Evolutionary conservation across 176 grass and related monocot species (phyloP), one percentile per base, ranked within the genome.

Genomic region (Thinopyrum elongatum): DNA sequence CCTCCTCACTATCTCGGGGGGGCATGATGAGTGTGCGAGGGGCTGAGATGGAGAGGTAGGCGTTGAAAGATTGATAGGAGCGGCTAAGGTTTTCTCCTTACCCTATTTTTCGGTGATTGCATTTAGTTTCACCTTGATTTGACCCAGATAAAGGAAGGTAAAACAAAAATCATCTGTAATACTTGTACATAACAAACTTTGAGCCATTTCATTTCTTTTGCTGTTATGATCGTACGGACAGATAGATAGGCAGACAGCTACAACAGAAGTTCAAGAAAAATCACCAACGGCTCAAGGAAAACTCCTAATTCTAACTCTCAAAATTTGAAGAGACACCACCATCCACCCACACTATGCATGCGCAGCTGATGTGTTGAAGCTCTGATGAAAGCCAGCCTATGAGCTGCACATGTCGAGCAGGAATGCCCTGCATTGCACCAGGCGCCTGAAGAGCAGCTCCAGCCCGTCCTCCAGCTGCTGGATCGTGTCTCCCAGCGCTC

Each of bases 381-480:
- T 86, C 25, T 53, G 69, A 28, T n/a, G 13, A 22, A 61, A 33
- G 38, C 38, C 46, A 33, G 29, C 38, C 46, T 66, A 84, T 77
- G 31, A 80, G 86, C 88, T 90, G 62, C 60, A 8, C 59, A 86
- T 86, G 79, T 93, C 86, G 8, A 88, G 92, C 62, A 93, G 65
- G 53, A 81, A 81, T 33, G 86, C 86, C 71, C 88, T 93, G 78
- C 59, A 76, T 6, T 91, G 83, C 82, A 90, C 76, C 31, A 93
- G 42, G 7, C 80, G 78, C 69, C 86, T 71, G 80, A 94, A 89
- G 22, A 89, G 70, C 11, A 79, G 65, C 65, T 91, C 89, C 30
- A 89, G n/a, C 68, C 79, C 86, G 16, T 83, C 81, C 80, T 94
- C 89, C 15, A 94, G 84, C 13, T 26, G 34, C 26, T 72, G 76